A percentile compares a stretch with the other conserved stretches of the same genome.
Evolutionary conservation across 805 yeast genomes (phyloP).

Genomic region (Wickerhamomyces chambardii): DNA sequence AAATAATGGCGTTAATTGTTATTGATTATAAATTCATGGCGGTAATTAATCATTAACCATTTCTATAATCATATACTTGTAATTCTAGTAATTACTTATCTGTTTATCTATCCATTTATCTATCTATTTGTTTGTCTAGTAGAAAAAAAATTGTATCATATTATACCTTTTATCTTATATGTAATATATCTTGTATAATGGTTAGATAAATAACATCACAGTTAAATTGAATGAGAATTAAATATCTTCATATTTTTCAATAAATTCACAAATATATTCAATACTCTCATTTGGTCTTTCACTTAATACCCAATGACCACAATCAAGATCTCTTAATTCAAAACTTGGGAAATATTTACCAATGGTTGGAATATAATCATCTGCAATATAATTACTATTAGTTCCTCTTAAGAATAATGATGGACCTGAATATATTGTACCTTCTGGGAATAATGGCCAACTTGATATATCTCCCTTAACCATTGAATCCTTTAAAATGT

Average conservation of each 20-base stretch:
- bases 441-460: conserved; percentile 62
- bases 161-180: too few relatives aligned
- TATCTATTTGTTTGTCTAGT: too few relatives aligned
- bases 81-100: too few relatives aligned
- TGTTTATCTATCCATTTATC: too few relatives aligned
- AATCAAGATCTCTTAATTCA: conserved; percentile 61
- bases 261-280: conserved; percentile 49
- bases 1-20: too few relatives aligned
- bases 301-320: conserved; percentile 91
- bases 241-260: conserved; percentile 33
- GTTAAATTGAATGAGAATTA: neutral
- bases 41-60: too few relatives aligned
- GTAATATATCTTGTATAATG: too few relatives aligned
- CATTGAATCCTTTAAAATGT: conserved; percentile 54
- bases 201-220: too few relatives aligned
- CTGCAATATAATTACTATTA: conserved; percentile 69
- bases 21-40: too few relatives aligned
- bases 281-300: conserved; percentile 80
- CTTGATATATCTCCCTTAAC: conserved; percentile 59
- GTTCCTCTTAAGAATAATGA: conserved; percentile 75
- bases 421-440: conserved; percentile 58
- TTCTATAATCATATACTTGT: too few relatives aligned
- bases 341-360: conserved; percentile 76
- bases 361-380: conserved; percentile 65
- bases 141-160: too few relatives aligned